Evolutionary conservation across 2,329 filamentous ascomycete species (phyloP).

Genomic region (Stachybotrys elegans): DNA sequence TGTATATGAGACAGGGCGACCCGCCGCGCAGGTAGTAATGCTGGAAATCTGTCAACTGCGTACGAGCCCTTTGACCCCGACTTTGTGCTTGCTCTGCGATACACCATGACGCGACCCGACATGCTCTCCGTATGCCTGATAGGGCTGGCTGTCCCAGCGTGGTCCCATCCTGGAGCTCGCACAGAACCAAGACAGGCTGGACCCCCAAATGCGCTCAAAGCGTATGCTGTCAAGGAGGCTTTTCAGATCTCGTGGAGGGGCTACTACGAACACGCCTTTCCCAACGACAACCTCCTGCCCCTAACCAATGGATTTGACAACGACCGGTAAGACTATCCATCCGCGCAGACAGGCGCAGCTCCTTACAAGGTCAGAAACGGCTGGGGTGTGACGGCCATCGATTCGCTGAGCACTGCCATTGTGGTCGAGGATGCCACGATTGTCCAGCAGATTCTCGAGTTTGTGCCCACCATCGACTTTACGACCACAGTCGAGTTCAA

Average conservation of each 20-base stretch:
- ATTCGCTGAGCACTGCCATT: constrained; percentile 74
- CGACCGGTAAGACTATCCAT: constrained; percentile 52
- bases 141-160: neutral
- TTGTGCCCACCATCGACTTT: constrained; percentile 68
- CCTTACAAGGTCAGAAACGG: constrained; percentile 53
- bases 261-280: constrained; percentile 70
- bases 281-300: constrained; percentile 70
- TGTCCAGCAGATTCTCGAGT: constrained; percentile 65
- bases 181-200: neutral
- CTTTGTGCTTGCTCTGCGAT: neutral
- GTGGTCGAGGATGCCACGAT: constrained; percentile 67
- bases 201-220: constrained; percentile 13
- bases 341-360: constrained; percentile 58
- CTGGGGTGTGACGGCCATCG: constrained; percentile 80
- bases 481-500: constrained; percentile 41
- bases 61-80: neutral
- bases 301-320: constrained; percentile 60
- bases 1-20: too few relatives aligned
- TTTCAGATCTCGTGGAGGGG: constrained; percentile 69
- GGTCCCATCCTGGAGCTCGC: neutral
- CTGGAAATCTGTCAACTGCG: too few relatives aligned
- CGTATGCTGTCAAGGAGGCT: constrained; percentile 59
- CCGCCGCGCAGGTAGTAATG: too few relatives aligned
- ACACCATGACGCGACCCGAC: neutral
- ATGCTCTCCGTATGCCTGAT: neutral